Evolutionary conservation across 2,329 filamentous ascomycete genomes (phyloP).

Genomic region (Geosmithia putterillii): DNA sequence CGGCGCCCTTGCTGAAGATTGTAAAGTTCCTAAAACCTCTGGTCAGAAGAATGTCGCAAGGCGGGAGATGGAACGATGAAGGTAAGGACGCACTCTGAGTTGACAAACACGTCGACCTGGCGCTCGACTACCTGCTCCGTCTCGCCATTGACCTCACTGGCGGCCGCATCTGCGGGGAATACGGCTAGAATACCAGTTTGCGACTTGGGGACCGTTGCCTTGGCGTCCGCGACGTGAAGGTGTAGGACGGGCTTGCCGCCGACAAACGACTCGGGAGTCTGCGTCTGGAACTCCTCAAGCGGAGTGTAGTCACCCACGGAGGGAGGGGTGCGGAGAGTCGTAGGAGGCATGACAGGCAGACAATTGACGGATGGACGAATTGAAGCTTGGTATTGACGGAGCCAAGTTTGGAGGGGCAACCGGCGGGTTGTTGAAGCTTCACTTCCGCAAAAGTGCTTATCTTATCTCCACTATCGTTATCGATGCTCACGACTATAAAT

Average conservation of each 20-base stretch:
- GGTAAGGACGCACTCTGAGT: slow-evolving; percentile 39
- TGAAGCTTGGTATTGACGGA: neutral
- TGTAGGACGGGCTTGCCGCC: slow-evolving; percentile 60
- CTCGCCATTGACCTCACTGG: slow-evolving; percentile 15
- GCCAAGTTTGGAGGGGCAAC: neutral
- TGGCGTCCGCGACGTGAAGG: slow-evolving; percentile 43
- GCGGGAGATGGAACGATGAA: neutral
- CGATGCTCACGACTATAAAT: neutral
- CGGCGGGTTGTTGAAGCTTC: slow-evolving; percentile 1
- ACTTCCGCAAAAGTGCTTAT: neutral
- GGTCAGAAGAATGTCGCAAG: too few species aligned
- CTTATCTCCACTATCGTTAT: neutral
- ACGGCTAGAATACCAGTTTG: slow-evolving; percentile 44
- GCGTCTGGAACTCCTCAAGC: slow-evolving; percentile 56
- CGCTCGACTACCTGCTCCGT: slow-evolving; percentile 28
- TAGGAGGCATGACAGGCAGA: slow-evolving; percentile 24
- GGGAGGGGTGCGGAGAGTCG: slow-evolving; percentile 46
- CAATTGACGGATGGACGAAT: neutral
- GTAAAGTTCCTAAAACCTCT: slow-evolving; percentile 40
- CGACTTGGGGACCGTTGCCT: slow-evolving; percentile 42
- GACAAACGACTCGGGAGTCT: slow-evolving; percentile 63
- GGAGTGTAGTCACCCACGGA: slow-evolving; percentile 46
- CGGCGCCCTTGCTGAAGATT: slow-evolving; percentile 47
- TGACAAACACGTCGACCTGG: slow-evolving; percentile 44
- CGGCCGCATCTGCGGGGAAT: slow-evolving; percentile 27